Percentiles rank a stretch among this genome's conserved stretches.
phyloP scores from a whole-genome alignment of 1,139 yeast genomes.

The Yamadazyma spencermartinsiae region DNA sequence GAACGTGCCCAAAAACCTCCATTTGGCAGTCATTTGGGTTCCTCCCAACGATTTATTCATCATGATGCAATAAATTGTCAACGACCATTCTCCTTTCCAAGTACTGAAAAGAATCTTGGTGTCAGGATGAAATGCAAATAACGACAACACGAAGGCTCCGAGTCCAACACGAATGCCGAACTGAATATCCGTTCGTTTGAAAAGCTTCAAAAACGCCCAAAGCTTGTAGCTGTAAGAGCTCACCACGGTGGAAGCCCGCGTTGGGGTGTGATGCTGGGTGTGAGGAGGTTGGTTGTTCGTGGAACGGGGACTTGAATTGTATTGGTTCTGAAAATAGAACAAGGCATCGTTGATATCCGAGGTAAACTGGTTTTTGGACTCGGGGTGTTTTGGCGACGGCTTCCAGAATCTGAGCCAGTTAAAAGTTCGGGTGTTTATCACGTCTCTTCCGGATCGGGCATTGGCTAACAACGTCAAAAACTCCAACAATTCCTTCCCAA shows the following conservation, averaged over 20 bases:
- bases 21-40: conserved; percentile 74
- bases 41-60: conserved; percentile 90
- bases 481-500: conserved; percentile 55
- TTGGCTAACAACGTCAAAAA: conserved; percentile 50
- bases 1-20: conserved; percentile 75
- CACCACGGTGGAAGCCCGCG: conserved; percentile 3
- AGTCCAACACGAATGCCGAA: conserved; percentile 79
- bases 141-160: conserved; percentile 68
- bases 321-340: conserved; percentile 33
- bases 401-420: conserved; percentile 57
- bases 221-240: conserved; percentile 19
- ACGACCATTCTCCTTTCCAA: conserved; percentile 86
- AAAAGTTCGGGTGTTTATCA: conserved; percentile 37
- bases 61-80: conserved; percentile 77
- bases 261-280: not conserved
- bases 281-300: not conserved
- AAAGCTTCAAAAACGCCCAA: conserved; percentile 35
- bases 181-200: conserved; percentile 66
- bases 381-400: conserved; percentile 2
- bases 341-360: conserved; percentile 39
- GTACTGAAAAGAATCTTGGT: conserved; percentile 55
- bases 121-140: conserved; percentile 64
- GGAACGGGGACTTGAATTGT: conserved; percentile 11
- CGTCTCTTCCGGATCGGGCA: not conserved
- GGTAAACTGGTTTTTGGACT: conserved; percentile 7